Percentiles rank a stretch among this genome's conserved stretches.
These are phyloP conservation scores for Delonix regia DNA, from an alignment of 306 rosid genomes.

Conservation along the genomic window DNA sequence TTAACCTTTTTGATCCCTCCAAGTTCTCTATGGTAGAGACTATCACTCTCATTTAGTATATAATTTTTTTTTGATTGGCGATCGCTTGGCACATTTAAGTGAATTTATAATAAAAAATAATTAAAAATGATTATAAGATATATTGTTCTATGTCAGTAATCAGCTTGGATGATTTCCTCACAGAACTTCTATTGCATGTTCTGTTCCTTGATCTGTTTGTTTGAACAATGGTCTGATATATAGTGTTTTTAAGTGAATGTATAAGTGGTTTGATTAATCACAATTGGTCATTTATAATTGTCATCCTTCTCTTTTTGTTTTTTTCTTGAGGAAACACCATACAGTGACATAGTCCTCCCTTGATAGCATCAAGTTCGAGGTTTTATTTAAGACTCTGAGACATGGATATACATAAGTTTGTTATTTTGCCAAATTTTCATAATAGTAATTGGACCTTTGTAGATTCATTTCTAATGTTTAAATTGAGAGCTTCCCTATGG, in stretches of 20 bases:
- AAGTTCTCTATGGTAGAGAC: background rate
- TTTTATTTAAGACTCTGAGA: background rate
- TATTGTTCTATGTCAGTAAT: background rate
- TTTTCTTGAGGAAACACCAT: background rate
- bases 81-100: background rate
- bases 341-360: background rate
- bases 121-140: background rate
- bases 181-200: background rate
- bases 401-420: background rate
- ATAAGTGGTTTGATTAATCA: background rate
- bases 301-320: background rate
- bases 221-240: no score
- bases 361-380: background rate
- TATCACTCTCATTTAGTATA: background rate
- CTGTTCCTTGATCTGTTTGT: background rate
- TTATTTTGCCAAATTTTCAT: background rate
- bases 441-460: background rate
- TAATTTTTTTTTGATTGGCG: background rate
- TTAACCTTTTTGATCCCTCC: conserved; percentile 6
- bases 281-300: background rate
- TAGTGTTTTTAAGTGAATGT: no score
- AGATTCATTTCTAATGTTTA: background rate
- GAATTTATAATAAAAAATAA: background rate
- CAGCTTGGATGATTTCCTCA: background rate
- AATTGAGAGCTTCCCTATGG: background rate